Percentiles rank a stretch among this genome's conserved stretches.
Evolutionary conservation across 257 asterid species (phyloP).

Genomic region (Eustoma russellianum): DNA sequence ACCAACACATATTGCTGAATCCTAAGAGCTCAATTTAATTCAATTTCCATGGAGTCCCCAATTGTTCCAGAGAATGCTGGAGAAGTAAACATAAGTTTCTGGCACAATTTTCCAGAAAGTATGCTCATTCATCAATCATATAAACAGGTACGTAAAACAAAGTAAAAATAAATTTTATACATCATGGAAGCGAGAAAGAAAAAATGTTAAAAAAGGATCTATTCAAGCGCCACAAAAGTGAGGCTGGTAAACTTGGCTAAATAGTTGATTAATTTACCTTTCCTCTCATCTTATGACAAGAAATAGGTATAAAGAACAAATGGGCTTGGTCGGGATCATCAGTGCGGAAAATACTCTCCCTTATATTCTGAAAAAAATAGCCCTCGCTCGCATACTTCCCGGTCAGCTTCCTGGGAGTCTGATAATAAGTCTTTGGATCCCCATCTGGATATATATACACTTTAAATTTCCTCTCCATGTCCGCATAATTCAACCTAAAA

Average conservation of each 20-base stretch:
- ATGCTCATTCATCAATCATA: too few species aligned
- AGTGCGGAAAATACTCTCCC: slow-evolving; percentile 70
- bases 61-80: too few species aligned
- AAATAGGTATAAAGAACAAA: slow-evolving; percentile 91
- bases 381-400: slow-evolving; percentile 98
- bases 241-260: background rate
- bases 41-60: too few species aligned
- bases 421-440: slow-evolving; percentile 87
- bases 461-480: slow-evolving; percentile 74
- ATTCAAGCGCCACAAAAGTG: too few species aligned
- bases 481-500: slow-evolving; percentile 59
- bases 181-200: background rate
- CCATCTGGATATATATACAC: slow-evolving; percentile 88
- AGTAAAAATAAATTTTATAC: background rate
- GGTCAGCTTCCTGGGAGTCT: slow-evolving; percentile 93
- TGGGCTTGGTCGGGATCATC: slow-evolving; percentile 84
- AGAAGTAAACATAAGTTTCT: too few species aligned
- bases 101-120: too few species aligned
- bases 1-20: too few species aligned
- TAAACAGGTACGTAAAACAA: background rate
- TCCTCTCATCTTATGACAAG: slow-evolving; percentile 99
- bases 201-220: background rate
- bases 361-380: slow-evolving; percentile 80
- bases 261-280: slow-evolving; percentile 36
- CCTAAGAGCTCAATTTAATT: too few species aligned